Evolutionary conservation across 768 basidiomycete species (phyloP).

Genomic region (Collybia sp.): DNA sequence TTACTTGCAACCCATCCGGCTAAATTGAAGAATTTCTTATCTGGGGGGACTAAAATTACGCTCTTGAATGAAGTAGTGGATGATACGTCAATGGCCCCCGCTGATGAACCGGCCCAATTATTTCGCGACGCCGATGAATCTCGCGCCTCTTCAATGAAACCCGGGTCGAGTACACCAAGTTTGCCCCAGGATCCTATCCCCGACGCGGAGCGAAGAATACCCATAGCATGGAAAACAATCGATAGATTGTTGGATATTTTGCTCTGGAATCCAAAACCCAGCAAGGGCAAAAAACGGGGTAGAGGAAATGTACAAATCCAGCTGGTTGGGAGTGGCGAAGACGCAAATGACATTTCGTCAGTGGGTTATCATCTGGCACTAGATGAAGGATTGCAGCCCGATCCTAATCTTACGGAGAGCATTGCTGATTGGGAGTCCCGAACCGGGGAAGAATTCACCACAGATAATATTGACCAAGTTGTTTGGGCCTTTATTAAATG

Average conservation of each 20-base stretch:
- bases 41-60: slow-evolving; percentile 61
- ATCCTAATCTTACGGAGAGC: slow-evolving; percentile 46
- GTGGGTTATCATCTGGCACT: slow-evolving; percentile 37
- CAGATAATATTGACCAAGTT: slow-evolving; percentile 54
- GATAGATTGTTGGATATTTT: slow-evolving; percentile 86
- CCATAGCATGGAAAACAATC: slow-evolving; percentile 80
- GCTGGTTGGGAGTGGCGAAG: slow-evolving; percentile 20
- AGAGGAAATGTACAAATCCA: slow-evolving; percentile 19
- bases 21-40: slow-evolving; percentile 77
- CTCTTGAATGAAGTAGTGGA: slow-evolving; percentile 45
- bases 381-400: slow-evolving; percentile 62
- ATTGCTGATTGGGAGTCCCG: slow-evolving; percentile 58
- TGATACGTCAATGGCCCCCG: slow-evolving; percentile 22
- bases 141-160: slow-evolving; percentile 27
- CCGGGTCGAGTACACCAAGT: slow-evolving; percentile 17
- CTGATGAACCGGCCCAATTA: slow-evolving; percentile 17
- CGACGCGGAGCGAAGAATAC: slow-evolving; percentile 74
- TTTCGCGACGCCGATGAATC: slow-evolving; percentile 41
- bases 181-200: slow-evolving; percentile 39
- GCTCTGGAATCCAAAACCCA: slow-evolving; percentile 47
- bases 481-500: slow-evolving; percentile 90
- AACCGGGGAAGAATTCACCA: slow-evolving; percentile 32
- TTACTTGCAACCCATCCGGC: slow-evolving; percentile 58
- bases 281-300: slow-evolving; percentile 17
- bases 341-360: slow-evolving; percentile 23